phyloP scores from a whole-genome alignment of 345 rosid genomes.

The Camelina sativa region DNA sequence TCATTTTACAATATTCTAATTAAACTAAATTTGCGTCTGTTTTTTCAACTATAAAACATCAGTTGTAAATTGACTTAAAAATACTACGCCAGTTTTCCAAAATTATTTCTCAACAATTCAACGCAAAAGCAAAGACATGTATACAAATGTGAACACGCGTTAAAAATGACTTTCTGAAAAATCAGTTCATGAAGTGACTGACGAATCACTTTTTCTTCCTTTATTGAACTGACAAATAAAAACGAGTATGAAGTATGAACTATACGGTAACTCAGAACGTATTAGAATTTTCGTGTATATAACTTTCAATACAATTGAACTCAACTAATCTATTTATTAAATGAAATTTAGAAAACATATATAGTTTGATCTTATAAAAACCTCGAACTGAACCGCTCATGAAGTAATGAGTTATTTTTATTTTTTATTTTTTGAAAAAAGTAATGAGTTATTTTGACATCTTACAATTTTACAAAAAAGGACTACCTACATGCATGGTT shows the following conservation, averaged over 20 bases:
- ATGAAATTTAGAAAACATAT: too few relatives aligned
- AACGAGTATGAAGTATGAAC: neutral
- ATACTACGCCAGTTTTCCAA: neutral
- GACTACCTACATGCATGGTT: neutral
- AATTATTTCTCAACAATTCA: neutral
- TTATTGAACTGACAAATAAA: neutral
- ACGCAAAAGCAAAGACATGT: neutral
- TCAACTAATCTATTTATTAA: too few relatives aligned
- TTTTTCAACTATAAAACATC: neutral
- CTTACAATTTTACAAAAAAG: neutral
- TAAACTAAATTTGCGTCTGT: neutral
- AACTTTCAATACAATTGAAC: too few relatives aligned
- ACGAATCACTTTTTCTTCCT: neutral
- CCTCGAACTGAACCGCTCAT: neutral
- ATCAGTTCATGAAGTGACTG: neutral
- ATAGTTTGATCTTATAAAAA: too few relatives aligned
- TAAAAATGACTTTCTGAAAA: too few relatives aligned
- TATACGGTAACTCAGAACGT: too few relatives aligned
- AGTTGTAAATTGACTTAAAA: neutral
- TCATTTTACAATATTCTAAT: neutral
- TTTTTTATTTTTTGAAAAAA: neutral
- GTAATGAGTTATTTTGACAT: neutral
- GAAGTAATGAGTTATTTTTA: neutral
- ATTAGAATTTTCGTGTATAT: too few relatives aligned
- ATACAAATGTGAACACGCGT: neutral